These are phyloP conservation scores for Cantharellus cinnabarinus DNA, from an alignment of 768 basidiomycete species.

Conservation along the genomic window DNA sequence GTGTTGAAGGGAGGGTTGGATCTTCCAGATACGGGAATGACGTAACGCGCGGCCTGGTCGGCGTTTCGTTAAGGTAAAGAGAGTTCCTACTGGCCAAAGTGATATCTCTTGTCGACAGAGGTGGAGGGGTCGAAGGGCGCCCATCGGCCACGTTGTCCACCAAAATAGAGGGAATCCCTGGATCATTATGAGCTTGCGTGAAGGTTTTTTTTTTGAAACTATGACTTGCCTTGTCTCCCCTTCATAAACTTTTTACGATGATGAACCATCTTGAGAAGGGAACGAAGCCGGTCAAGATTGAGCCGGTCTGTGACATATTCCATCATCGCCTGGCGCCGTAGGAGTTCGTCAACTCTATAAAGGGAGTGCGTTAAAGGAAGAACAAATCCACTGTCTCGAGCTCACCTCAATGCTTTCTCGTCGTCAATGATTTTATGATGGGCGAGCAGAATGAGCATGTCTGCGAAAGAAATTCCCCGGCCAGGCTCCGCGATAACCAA, in stretches of 20 bases:
- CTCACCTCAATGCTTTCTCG: slow-evolving; percentile 64
- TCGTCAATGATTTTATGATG: slow-evolving; percentile 88
- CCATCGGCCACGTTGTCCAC: slow-evolving; percentile 45
- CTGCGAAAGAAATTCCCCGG: slow-evolving; percentile 74
- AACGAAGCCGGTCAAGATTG: slow-evolving; percentile 67
- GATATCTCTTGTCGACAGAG: slow-evolving; percentile 30
- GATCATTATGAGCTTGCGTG: not conserved
- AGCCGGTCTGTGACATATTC: slow-evolving; percentile 67
- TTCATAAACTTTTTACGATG: slow-evolving; percentile 39
- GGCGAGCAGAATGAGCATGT: slow-evolving; percentile 69
- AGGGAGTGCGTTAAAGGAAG: not conserved
- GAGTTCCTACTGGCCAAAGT: slow-evolving; percentile 13
- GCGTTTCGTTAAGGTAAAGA: not conserved
- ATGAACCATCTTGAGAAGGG: slow-evolving; percentile 55
- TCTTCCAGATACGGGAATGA: not conserved
- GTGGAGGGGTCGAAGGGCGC: slow-evolving; percentile 31
- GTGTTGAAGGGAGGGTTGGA: not conserved
- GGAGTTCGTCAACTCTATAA: slow-evolving; percentile 58
- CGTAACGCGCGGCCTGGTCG: not conserved
- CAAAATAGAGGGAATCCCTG: slow-evolving; percentile 26
- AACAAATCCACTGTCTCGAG: slow-evolving; percentile 16
- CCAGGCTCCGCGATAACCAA: slow-evolving; percentile 45
- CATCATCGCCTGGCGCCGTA: slow-evolving; percentile 52
- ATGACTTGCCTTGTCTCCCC: not conserved
- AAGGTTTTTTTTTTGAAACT: not conserved